Evolutionary conservation across 495 filamentous ascomycete species (phyloP), one percentile per base, ranked within the genome.

Genomic region (Hypoxylon crocopeplum): DNA sequence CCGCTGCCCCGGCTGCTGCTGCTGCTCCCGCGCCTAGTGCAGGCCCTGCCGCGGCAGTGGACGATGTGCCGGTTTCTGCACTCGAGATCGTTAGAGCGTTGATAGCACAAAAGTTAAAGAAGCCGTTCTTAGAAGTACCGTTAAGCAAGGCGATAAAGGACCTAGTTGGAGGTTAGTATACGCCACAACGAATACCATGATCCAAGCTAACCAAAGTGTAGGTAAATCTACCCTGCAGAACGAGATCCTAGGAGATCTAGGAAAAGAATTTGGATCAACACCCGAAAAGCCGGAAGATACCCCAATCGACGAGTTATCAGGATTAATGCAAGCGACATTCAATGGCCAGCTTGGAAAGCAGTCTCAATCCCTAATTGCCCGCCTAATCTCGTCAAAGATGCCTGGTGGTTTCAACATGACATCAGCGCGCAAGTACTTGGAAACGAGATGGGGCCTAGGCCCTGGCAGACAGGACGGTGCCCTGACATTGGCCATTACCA

Each of bases 371-470:
- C 85, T 98, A 47, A 87, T 98, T 68, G 93, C 95, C 24, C 86
- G 93, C 56, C 79, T 97, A 69, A 93, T 99, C 21, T 97, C 95
- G 3, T 97, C 94, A 4, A 99, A 99, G 74, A 98, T 99, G 94
- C 95, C 94, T 25, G 95, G 93, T 69, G 94, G 94, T 41, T 99
- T 98, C 82, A 99, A 98, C 71, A 98, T 98, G 69, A 97, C 93
- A 63, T 81, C 88, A 1, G 91, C 94, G 10, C 83, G 93, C 41
- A 98, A 99, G 77, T 94, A 98, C 65, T 73, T 99, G 17, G 92
- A 96, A 76, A 93, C 92, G 5, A 81, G 91, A 70, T 99, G 92
- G 92, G 95, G 94, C 27, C 76, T 99, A 48, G 91, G 80, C 3
- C 70, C 88, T 25, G 95, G 95, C 17, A 82, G 95, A 62, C 94